A percentile compares a stretch with the other conserved stretches of the same genome.
Evolutionary conservation across 768 basidiomycete species (phyloP).

Genomic region (Leccinum olivaceopallidum): DNA sequence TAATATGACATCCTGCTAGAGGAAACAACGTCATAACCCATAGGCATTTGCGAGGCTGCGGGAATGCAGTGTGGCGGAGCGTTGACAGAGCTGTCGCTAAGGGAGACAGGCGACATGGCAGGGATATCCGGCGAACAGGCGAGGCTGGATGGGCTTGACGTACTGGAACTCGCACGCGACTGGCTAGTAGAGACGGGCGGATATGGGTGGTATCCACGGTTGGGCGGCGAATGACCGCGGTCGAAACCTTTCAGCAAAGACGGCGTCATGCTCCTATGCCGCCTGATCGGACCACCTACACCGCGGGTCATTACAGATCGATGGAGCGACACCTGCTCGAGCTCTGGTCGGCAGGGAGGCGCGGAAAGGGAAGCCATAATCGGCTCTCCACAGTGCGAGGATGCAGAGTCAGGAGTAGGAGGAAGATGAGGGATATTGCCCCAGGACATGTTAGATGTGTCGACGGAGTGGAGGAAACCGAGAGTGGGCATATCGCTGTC

Average conservation of each 20-base stretch:
- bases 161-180: conserved; percentile 31
- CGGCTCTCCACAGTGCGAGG: conserved; percentile 40
- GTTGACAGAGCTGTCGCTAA: conserved; percentile 13
- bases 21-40: conserved; percentile 26
- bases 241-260: conserved; percentile 53
- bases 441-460: conserved; percentile 29
- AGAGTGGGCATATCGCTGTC: conserved; percentile 23
- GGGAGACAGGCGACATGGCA: conserved; percentile 22
- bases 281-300: conserved; percentile 60
- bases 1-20: conserved; percentile 31
- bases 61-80: conserved; percentile 27
- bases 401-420: conserved; percentile 22
- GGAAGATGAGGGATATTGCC: conserved; percentile 18
- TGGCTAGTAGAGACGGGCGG: conserved; percentile 30
- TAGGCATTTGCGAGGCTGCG: conserved; percentile 16
- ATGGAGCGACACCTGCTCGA: conserved; percentile 47
- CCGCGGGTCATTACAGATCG: conserved; percentile 25
- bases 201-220: conserved; percentile 60
- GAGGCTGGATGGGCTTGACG: conserved; percentile 33
- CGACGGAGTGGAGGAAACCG: conserved; percentile 23
- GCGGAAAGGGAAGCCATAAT: conserved; percentile 52
- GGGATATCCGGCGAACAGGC: conserved; percentile 31
- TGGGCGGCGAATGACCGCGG: conserved; percentile 47
- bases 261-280: conserved; percentile 80
- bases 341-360: conserved; percentile 66